Conservation (phyloP, 768 basidiomycete species). For the Leucosporidium yakuticum region DNA sequence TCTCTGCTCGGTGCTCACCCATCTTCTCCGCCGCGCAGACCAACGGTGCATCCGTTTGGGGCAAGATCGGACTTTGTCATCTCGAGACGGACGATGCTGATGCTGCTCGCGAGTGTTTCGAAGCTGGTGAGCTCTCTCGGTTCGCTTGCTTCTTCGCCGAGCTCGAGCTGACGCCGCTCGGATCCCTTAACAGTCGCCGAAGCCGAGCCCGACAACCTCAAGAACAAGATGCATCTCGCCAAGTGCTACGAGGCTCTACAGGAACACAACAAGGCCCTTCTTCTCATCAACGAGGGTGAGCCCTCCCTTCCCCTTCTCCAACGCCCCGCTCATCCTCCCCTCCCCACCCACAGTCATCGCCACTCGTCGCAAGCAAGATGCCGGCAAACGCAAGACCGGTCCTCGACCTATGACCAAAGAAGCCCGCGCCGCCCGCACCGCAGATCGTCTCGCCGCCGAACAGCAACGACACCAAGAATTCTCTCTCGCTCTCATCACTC, state of each 20-base stretch:
- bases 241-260: conserved; percentile 80
- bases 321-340: not conserved
- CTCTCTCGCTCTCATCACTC: conserved; percentile 53
- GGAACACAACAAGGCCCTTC: conserved; percentile 71
- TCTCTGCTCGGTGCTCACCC: not conserved
- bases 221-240: conserved; percentile 83
- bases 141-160: not conserved
- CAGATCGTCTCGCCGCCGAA: conserved; percentile 50
- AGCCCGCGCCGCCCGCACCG: conserved; percentile 35
- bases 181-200: conserved; percentile 54
- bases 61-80: conserved; percentile 75
- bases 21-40: conserved; percentile 16
- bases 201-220: conserved; percentile 67
- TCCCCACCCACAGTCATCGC: not conserved
- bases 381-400: not conserved
- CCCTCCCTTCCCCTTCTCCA: no score
- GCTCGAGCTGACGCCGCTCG: not conserved
- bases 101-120: conserved; percentile 76
- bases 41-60: conserved; percentile 36
- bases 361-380: not conserved
- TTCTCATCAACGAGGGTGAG: conserved; percentile 75
- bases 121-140: conserved; percentile 51
- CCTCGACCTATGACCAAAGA: conserved; percentile 52
- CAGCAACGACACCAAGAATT: conserved; percentile 62
- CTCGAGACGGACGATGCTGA: conserved; percentile 66